Base-by-base conservation (phyloP, 345 rosid genomes). In the Hirschfeldia incana region DNA sequence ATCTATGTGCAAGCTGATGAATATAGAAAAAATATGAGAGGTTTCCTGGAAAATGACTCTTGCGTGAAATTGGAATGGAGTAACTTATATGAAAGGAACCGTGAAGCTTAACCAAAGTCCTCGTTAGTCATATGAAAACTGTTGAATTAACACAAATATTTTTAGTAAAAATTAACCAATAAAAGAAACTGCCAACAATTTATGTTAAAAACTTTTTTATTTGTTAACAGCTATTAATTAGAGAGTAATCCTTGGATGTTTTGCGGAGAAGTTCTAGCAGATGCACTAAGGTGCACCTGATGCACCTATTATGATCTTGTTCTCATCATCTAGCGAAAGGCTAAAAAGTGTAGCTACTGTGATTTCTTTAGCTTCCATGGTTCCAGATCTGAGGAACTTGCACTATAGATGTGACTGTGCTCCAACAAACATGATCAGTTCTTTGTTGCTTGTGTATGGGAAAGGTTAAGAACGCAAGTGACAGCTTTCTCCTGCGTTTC, bases 321-420 rank as follows among this genome's bases (percentile, higher is more conserved):
- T 95, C 86, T 95, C 97, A 67, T 91, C 97, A 33, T 87, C 90
- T 13, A 93, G 86, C 8, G 98, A 90, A 79, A 95, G 85, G 84
- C 97, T 93, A 74, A 95, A 95, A 59, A 93, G 89, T 57, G 99
- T 91, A 5, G 99, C 97, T 33, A 98, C 98, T 0, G 97, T 96
- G 60, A 91, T 95, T 83, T 93, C 98, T 84, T 85, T 88, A 17
- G 97, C 97, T 85, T 93, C 94, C 86, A 89, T 86, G 78, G 87
- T 90, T 78, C 97, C 98, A 5, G 90, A 88, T 82, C 92, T 83
- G 16, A 95, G 92, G 67, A 42, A 95, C 87, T 73, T 90, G 97
- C 60, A 95, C 94, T 65, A 93, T 84, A 30, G 97, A 91, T 75
- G 94, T 90, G 76, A 95, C 80, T 13, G 93, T 13, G 93, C 98